phyloP scores from a whole-genome alignment of 2,329 filamentous ascomycete species.

The Colletotrichum liriopes region DNA sequence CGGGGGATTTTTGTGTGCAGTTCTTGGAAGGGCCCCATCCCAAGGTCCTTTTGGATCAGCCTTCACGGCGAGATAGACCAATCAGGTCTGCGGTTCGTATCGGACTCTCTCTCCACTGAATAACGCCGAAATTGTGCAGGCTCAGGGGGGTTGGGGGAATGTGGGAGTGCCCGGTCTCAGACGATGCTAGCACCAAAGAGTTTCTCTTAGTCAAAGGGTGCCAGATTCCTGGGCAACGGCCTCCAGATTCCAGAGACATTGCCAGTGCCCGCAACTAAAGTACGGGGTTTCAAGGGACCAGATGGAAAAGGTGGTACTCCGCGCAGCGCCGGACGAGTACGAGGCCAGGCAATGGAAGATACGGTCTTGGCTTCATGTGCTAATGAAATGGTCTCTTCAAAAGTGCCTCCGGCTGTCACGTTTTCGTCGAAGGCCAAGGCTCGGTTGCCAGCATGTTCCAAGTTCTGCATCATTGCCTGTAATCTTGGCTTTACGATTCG shows the following conservation, averaged over 20 bases:
- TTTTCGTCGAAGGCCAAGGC: conserved; percentile 32
- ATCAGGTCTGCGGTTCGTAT: conserved; percentile 30
- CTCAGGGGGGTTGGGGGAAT: conserved; percentile 7
- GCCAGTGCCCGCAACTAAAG: not conserved
- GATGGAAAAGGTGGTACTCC: conserved; percentile 30
- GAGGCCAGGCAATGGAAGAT: not conserved
- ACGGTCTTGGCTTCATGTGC: conserved; percentile 30
- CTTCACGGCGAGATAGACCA: conserved; percentile 21
- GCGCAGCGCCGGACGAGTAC: conserved; percentile 3
- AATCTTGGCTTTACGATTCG: conserved; percentile 11
- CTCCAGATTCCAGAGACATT: conserved; percentile 7
- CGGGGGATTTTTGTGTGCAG: conserved; percentile 43
- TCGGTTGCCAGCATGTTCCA: conserved; percentile 32
- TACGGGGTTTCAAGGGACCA: conserved; percentile 23
- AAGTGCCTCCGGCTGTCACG: conserved; percentile 30
- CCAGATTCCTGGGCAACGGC: conserved; percentile 29
- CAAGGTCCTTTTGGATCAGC: conserved; percentile 23
- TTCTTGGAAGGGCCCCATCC: conserved; percentile 39
- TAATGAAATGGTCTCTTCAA: conserved; percentile 16
- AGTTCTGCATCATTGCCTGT: conserved; percentile 30
- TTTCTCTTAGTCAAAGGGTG: conserved; percentile 33
- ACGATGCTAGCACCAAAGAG: not conserved
- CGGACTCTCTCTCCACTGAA: conserved; percentile 24
- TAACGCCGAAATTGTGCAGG: conserved; percentile 38
- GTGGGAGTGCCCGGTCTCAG: conserved; percentile 16